A percentile compares a stretch with the other conserved stretches of the same genome.
Evolutionary conservation across 1,284 basidiomycete species (phyloP).

Genomic region (Polyporus tsugae): DNA sequence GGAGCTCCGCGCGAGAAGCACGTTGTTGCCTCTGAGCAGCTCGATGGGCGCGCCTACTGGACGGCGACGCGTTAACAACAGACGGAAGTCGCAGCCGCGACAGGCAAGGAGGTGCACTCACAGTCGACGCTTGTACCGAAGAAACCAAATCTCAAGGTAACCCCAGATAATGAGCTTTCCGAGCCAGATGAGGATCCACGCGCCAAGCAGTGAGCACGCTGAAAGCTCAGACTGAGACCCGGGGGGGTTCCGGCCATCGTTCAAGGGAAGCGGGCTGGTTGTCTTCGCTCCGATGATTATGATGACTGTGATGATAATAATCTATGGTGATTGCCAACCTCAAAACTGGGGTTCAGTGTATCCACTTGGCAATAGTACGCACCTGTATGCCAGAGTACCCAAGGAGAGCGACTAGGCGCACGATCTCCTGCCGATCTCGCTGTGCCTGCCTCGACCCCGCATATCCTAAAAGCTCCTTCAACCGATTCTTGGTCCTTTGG

Average conservation of each 20-base stretch:
- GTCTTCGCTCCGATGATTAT: constrained; percentile 13
- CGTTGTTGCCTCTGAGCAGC: not conserved
- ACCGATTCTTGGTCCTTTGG: not conserved
- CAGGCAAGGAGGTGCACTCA: constrained; percentile 1
- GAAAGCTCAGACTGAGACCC: constrained; percentile 17
- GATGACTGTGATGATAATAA: constrained; percentile 9
- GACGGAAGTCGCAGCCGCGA: not conserved
- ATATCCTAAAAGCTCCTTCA: constrained; percentile 10
- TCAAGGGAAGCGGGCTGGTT: constrained; percentile 19
- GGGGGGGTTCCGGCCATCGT: not conserved
- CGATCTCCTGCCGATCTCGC: constrained; percentile 15
- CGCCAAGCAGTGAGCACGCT: constrained; percentile 25
- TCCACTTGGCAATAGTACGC: not conserved
- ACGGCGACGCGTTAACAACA: not conserved
- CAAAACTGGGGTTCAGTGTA: not conserved
- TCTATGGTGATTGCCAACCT: not conserved
- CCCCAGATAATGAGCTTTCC: constrained; percentile 18
- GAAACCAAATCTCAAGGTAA: constrained; percentile 18
- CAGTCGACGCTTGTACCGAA: constrained; percentile 16
- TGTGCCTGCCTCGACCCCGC: constrained; percentile 9
- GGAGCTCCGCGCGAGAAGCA: not conserved
- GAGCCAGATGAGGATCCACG: constrained; percentile 28
- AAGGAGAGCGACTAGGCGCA: constrained; percentile 1
- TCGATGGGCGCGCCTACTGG: not conserved
- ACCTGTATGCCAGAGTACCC: constrained; percentile 8